Base-by-base conservation (phyloP, 2,329 filamentous ascomycete genomes). In the Elsinoe fawcettii region DNA sequence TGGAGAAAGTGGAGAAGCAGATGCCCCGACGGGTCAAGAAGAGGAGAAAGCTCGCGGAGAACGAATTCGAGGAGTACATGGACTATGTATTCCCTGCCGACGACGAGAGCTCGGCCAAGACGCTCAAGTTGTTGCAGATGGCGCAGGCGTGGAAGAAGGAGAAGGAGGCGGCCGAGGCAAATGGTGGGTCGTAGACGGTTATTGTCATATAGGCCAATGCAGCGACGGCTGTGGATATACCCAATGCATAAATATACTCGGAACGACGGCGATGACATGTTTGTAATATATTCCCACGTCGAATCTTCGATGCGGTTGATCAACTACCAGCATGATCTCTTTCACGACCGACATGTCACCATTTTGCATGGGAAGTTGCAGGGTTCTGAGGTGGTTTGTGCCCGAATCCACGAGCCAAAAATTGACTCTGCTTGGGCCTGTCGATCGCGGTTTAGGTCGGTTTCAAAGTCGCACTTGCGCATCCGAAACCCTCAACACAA, bases 31-130 rank as follows among this genome's bases (percentile, higher is more conserved):
- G 86, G 73, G 88, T 89, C 67, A 97, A 96, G 84, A 92, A 93
- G 79, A 81, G 90, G 67, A 86, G 93, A 71, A 90, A 85, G 80
- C 73, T 96, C 70, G 91, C 95, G 69, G 92, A 96, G 73, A 91
- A 93, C 70, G 85, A 83, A 36, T 96, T 90, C 76, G 90, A 99
- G 78, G 93, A 99, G 75, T 97, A 96, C 72, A 83, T 93, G 74
- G 93, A 97, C 71, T 97, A 95, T 66, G 83, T 99, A 32, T 99
- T 99, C 82, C 93, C 93, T 0, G 90, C 89, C 3, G 93, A 97
- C 75, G 91, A 96, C 71, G 83, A 89, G 74, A 86, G 89, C 69
- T 86, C 87, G 57, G 87, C 87, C 63, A 91, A 88, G 66, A 75
- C 96, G 71, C 88, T 88, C 54, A 89, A 87, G 69, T 77, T 97